A percentile compares a stretch with the other conserved stretches of the same genome.
phyloP scores from a whole-genome alignment of 176 grass and related monocot genomes.

The Phragmites australis region DNA sequence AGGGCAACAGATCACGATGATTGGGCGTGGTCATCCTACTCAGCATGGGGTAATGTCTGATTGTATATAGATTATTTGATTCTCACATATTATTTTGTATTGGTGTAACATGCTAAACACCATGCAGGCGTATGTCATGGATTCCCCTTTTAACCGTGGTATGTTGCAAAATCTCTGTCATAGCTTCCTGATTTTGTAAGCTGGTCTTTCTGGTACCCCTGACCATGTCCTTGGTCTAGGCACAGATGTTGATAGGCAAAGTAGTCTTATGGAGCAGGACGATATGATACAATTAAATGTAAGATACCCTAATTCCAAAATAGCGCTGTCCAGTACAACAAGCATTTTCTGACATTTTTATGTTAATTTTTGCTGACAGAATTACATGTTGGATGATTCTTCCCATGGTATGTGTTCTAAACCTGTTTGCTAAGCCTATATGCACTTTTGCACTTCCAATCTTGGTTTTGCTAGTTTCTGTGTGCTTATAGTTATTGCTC shows the following conservation, averaged over 20 bases:
- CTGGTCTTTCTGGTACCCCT: not conserved
- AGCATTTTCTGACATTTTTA: not conserved
- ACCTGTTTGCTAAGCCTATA: too few species aligned
- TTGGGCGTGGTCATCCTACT: constrained; percentile 26
- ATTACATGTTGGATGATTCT: not conserved
- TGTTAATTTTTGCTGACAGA: not conserved
- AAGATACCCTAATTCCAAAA: not conserved
- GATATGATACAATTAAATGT: constrained; percentile 13
- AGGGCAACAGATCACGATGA: constrained; percentile 25
- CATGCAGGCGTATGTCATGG: constrained; percentile 25
- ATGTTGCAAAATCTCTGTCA: not conserved
- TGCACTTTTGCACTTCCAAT: not conserved
- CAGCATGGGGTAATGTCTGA: constrained; percentile 22
- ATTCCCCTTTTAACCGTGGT: constrained; percentile 37
- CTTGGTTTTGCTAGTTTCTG: not conserved
- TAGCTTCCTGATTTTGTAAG: constrained; percentile 5
- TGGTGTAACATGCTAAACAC: constrained; percentile 5
- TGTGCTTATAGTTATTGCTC: not conserved
- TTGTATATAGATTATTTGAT: not conserved
- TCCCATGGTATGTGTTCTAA: constrained; percentile 13
- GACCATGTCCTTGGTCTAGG: constrained; percentile 1
- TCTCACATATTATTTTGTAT: not conserved
- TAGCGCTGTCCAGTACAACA: not conserved
- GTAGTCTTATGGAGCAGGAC: not conserved
- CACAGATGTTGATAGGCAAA: constrained; percentile 15